A percentile compares a stretch with the other conserved stretches of the same genome.
Conservation (phyloP, 1,284 basidiomycete species). For the Ceratobasidium sp. region DNA sequence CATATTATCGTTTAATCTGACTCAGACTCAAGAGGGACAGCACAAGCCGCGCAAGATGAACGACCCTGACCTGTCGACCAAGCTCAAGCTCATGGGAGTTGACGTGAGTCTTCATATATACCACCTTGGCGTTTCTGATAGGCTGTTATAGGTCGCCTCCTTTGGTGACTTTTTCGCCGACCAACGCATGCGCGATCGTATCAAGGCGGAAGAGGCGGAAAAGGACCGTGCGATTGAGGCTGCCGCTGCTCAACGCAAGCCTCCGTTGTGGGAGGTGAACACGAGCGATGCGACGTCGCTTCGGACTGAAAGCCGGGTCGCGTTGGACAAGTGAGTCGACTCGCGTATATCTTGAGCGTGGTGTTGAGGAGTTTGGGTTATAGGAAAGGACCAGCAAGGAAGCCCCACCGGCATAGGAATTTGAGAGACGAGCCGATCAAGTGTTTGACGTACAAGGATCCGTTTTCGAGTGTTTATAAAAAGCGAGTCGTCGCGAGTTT, state of each 20-base stretch:
- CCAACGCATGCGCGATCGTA: constrained; percentile 56
- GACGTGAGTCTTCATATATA: constrained; percentile 62
- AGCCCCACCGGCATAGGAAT: constrained; percentile 14
- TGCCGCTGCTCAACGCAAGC: neutral
- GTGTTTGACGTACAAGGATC: constrained; percentile 77
- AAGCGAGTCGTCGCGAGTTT: constrained; percentile 60
- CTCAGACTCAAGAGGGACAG: constrained; percentile 62
- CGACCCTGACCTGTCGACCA: constrained; percentile 71
- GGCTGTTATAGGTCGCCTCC: constrained; percentile 65
- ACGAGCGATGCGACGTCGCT: constrained; percentile 9
- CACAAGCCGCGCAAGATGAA: constrained; percentile 70
- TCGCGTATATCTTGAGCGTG: neutral
- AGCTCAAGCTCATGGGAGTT: constrained; percentile 79
- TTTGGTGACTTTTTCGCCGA: constrained; percentile 84
- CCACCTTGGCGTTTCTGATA: constrained; percentile 6
- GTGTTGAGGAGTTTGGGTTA: too few relatives aligned
- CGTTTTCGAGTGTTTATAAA: constrained; percentile 77
- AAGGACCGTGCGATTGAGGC: constrained; percentile 12
- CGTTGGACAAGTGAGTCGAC: constrained; percentile 14
- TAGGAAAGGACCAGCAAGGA: neutral
- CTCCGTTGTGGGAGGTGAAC: constrained; percentile 49
- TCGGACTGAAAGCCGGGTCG: constrained; percentile 1
- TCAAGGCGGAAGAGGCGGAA: constrained; percentile 44
- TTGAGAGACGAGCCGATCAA: constrained; percentile 65
- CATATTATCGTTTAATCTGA: constrained; percentile 80